phyloP scores from a whole-genome alignment of 202 grass and related monocot genomes.

The Saccharum hybrid region DNA sequence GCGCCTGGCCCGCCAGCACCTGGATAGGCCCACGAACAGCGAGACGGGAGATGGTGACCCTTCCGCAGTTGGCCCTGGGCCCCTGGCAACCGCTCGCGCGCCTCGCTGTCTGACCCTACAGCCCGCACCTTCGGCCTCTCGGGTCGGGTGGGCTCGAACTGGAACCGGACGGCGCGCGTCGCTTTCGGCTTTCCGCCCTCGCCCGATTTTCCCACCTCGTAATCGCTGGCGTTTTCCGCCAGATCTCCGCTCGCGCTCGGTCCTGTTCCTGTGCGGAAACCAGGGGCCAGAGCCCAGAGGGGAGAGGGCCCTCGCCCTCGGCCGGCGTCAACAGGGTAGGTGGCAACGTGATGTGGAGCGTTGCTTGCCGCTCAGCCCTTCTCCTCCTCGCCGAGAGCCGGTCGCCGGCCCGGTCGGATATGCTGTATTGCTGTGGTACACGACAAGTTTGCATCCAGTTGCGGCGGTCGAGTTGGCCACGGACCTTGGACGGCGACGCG shows the following conservation, averaged over 20 bases:
- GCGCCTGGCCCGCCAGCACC: not conserved
- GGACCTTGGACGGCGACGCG: not conserved
- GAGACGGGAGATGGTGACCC: too few relatives aligned
- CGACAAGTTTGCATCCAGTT: not conserved
- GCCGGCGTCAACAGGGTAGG: not conserved
- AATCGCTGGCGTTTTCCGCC: not conserved
- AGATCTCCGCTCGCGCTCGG: not conserved
- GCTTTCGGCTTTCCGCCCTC: not conserved
- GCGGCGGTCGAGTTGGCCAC: conserved; percentile 17
- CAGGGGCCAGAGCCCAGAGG: too few relatives aligned
- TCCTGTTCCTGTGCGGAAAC: not conserved
- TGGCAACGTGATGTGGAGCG: not conserved
- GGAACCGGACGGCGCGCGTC: not conserved
- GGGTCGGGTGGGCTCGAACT: too few relatives aligned
- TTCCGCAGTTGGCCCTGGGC: too few relatives aligned
- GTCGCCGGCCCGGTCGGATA: not conserved
- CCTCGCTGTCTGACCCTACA: too few relatives aligned
- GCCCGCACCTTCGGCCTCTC: too few relatives aligned
- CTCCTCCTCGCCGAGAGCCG: not conserved
- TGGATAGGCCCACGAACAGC: conserved; percentile 14
- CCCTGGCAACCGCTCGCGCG: too few relatives aligned
- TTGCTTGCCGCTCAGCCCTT: not conserved
- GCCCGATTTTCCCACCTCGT: not conserved
- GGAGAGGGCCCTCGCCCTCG: not conserved
- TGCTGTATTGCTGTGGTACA: not conserved